Evolutionary conservation across 225 moss, liverwort and hornwort species (phyloP), one percentile per base, ranked within the genome.

Genomic region (Physcomitrellopsis africana): DNA sequence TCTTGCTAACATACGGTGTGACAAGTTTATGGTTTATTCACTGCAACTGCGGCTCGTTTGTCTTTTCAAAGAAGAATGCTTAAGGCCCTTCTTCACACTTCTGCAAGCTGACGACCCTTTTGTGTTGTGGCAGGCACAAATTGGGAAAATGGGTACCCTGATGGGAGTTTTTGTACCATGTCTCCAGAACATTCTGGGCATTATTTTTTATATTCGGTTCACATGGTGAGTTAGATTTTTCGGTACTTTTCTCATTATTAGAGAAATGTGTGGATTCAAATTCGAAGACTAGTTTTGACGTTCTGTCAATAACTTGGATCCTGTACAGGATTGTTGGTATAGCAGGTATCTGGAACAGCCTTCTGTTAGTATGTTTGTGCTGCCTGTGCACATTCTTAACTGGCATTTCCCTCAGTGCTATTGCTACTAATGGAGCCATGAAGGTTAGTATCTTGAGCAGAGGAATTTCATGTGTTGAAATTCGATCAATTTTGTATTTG

Each of bases 351-450:
- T 94, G 90, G 94, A 90, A 92, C 69, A 92, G 92, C 65, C 69
- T 94, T 52, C 54, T 94, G n/a, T 81, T 94, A 72, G 92, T 94
- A 26, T 85, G 89, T 60, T 78, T 94, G 60, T 94, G 92, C 81
- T 94, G 94, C 74, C 69, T 94, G 9, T 94, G 94, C 78, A 94
- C 94, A 47, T 94, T 94, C 66, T 78, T 94, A 70, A 94, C 94
- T 70, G 92, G 87, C 43, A 53, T 94, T 52, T 94, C 94, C 57
- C 83, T 94, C 43, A 94, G 94, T 77, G 94, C 94, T 60, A 94
- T 94, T 80, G 94, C 94, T 51, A 94, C 94, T 44, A 94, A 94
- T 77, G 94, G 94, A 72, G 94, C 94, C 49, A 94, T 94, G 94
- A 94, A 94, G 89, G 93, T 93, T 14, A 32, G 78, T 51, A 45